Base-by-base conservation (phyloP, 495 filamentous ascomycete species). In the Tuber calosporum region DNA sequence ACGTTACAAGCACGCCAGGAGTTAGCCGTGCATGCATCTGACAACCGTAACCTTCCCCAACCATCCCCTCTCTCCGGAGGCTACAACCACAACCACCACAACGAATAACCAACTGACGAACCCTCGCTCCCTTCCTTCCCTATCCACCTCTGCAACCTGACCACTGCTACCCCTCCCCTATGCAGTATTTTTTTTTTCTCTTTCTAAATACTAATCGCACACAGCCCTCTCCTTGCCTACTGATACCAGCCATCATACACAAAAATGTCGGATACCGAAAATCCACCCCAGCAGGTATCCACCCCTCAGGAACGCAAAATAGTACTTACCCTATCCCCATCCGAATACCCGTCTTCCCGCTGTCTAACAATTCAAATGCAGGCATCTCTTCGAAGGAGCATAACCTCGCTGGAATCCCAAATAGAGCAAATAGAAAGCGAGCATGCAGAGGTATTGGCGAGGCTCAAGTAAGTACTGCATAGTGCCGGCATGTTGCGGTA, bases 341-440 rank as follows among this genome's bases (percentile, higher is more conserved):
- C 53, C 30, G 53, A 34, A 62, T 62, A 62, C 53, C 53, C 53
- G 53, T 62, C 53, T 62, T 62, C 53, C 53, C 53, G 53, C 13
- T 34, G 26, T n/a, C 53, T 62, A 62, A 62, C 26, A 34, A 62
- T 62, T 34, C 26, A 17, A 17, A 4, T 17, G 13, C 26, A 62
- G 53, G 30, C 26, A 62, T 62, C 53, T 17, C 53, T 62, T 34
- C 53, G 53, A 62, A 62, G 34, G 34, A 62, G 30, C 13, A 62
- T 62, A 62, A 34, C 26, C 26, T 62, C 53, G 53, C 53, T 62
- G 13, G 53, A 62, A 62, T 62, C 53, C 3, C 53, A 62, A 62
- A 62, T 62, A 26, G 53, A 34, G 53, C 26, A 62, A 30, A 62
- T 34, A 62, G 53, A 62, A 30, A 34, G 53, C 11, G 53, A 62